These are phyloP conservation scores for Colletotrichum cuscutae DNA, from an alignment of 2,329 filamentous ascomycete genomes.

Conservation along the genomic window DNA sequence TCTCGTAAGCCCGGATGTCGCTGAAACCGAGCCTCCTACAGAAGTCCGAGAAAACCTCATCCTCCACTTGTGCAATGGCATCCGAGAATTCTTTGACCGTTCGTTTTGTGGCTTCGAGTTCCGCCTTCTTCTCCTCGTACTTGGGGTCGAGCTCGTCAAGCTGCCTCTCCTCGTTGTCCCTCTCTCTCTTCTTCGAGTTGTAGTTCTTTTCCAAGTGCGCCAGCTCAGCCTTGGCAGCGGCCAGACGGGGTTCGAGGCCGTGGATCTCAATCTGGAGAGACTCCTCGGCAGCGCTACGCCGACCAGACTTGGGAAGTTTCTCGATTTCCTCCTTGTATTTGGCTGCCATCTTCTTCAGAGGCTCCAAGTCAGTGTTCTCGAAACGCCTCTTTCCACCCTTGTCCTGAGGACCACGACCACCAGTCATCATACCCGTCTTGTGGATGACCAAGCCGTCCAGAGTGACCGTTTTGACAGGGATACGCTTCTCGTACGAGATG, in stretches of 20 bases:
- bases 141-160: slow-evolving; percentile 82
- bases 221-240: slow-evolving; percentile 79
- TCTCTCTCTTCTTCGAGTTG: slow-evolving; percentile 83
- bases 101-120: slow-evolving; percentile 68
- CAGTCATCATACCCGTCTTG: slow-evolving; percentile 96
- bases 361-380: slow-evolving; percentile 90
- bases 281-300: slow-evolving; percentile 82
- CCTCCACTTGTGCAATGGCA: slow-evolving; percentile 84
- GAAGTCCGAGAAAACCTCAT: slow-evolving; percentile 87
- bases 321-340: slow-evolving; percentile 82
- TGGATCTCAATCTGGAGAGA: slow-evolving; percentile 81
- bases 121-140: slow-evolving; percentile 75
- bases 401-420: slow-evolving; percentile 82
- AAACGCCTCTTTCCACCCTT: slow-evolving; percentile 84
- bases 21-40: slow-evolving; percentile 88
- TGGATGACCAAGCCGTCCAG: slow-evolving; percentile 96
- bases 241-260: slow-evolving; percentile 81
- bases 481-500: slow-evolving; percentile 84
- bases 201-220: slow-evolving; percentile 84
- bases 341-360: slow-evolving; percentile 79
- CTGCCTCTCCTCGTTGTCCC: slow-evolving; percentile 78
- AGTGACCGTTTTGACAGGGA: slow-evolving; percentile 94
- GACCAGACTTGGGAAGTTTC: slow-evolving; percentile 81
- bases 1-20: slow-evolving; percentile 92
- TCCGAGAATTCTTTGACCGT: slow-evolving; percentile 64